Conservation (phyloP, 306 rosid genomes). For the Castanea crenata region DNA sequence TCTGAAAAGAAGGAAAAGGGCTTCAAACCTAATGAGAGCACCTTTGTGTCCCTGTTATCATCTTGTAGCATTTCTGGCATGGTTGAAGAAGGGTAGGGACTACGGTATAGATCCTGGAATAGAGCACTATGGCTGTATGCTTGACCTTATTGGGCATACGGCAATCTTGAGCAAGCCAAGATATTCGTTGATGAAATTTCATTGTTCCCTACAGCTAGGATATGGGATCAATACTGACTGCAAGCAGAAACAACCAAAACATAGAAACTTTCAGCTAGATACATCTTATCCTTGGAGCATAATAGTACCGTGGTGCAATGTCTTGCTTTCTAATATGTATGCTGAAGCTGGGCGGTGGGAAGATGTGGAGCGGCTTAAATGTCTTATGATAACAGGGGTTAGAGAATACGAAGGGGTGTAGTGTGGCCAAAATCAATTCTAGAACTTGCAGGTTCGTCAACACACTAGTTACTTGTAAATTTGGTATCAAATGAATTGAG, state of each 20-base stretch:
- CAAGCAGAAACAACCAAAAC: conserved; percentile 47
- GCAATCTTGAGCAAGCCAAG: conserved; percentile 45
- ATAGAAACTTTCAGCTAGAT: conserved; percentile 45
- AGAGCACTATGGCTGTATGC: conserved; percentile 62
- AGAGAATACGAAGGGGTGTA: conserved; percentile 33
- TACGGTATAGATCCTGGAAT: conserved; percentile 46
- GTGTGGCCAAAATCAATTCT: conserved; percentile 34
- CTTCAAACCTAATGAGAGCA: conserved; percentile 39
- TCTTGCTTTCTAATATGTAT: conserved; percentile 57
- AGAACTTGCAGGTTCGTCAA: conserved; percentile 36
- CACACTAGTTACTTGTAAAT: too few relatives aligned
- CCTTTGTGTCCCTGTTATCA: conserved; percentile 52
- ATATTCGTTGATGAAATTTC: conserved; percentile 46
- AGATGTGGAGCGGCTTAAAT: conserved; percentile 35
- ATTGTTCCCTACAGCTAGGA: conserved; percentile 45
- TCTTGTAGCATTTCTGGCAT: conserved; percentile 57
- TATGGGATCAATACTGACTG: conserved; percentile 59
- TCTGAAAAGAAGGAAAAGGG: conserved; percentile 36
- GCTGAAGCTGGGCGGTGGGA: conserved; percentile 54
- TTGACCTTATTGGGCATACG: conserved; percentile 51
- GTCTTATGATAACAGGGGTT: conserved; percentile 39
- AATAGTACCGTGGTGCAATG: conserved; percentile 48
- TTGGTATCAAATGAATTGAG: too few relatives aligned
- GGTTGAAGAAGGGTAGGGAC: conserved; percentile 41
- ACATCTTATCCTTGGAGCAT: conserved; percentile 31